Evolutionary conservation across 83 land plant genomes (phyloP).

Genomic region (Picea abies): DNA sequence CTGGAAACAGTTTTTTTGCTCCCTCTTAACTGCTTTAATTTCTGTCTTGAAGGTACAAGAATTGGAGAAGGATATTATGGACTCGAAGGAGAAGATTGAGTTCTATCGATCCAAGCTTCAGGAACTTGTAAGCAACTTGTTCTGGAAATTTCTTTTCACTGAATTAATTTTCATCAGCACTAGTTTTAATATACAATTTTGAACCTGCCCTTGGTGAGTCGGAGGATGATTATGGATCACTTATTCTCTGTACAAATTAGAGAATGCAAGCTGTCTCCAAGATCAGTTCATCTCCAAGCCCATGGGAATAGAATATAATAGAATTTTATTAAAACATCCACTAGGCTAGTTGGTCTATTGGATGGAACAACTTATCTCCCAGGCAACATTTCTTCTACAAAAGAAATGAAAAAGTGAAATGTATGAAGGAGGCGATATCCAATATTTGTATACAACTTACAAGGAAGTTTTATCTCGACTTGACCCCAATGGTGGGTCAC

Average conservation of each 20-base stretch:
- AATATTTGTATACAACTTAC: no score
- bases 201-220: neutral
- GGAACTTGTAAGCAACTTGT: slow-evolving; percentile 74
- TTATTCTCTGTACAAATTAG: neutral
- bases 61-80: slow-evolving; percentile 77
- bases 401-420: no score
- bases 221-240: neutral
- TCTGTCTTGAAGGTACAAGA: slow-evolving; percentile 55
- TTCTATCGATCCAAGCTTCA: slow-evolving; percentile 80
- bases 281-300: neutral
- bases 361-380: no score
- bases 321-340: no score
- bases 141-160: neutral
- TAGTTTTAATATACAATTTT: neutral
- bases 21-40: neutral
- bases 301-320: neutral
- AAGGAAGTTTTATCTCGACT: no score
- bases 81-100: slow-evolving; percentile 71
- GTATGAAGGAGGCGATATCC: no score
- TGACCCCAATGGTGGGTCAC: no score
- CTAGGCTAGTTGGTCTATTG: no score
- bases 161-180: neutral
- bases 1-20: neutral
- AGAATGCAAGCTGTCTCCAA: no score
- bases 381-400: no score